A percentile compares a stretch with the other conserved stretches of the same genome.
Conservation (phyloP, 345 rosid species). For the Cardamine chenopodiifolia region DNA sequence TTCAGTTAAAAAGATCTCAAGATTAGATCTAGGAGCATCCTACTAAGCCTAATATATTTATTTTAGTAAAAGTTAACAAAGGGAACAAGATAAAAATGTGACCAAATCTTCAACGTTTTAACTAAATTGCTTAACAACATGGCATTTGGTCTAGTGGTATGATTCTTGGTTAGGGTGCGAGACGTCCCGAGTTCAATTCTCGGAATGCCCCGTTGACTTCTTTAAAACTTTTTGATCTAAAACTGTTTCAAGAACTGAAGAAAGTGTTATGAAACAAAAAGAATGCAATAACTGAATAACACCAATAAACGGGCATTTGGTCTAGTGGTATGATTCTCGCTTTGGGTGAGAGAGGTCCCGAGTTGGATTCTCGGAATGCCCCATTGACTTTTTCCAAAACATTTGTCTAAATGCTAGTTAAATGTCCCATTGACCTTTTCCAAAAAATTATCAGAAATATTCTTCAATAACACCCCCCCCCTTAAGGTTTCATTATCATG, state of each 20-base stretch:
- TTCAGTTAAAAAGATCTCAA: no score
- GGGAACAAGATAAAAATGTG: no score
- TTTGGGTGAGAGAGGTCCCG: conserved; percentile 87
- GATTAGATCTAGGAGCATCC: no score
- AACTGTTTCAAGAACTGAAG: background rate
- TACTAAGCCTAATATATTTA: no score
- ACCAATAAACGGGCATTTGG: conserved; percentile 53
- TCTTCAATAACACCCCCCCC: background rate
- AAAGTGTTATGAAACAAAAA: background rate
- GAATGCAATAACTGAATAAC: background rate
- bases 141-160: conserved; percentile 89
- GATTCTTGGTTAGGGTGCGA: conserved; percentile 92
- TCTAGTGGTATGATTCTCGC: conserved; percentile 89
- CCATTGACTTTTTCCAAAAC: no score
- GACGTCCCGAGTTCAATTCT: conserved; percentile 93
- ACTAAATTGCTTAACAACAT: background rate
- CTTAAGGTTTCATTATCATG: background rate
- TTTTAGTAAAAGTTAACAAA: no score
- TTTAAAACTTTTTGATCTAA: background rate
- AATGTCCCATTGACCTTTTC: no score
- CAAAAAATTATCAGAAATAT: no score
- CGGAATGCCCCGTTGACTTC: conserved; percentile 56
- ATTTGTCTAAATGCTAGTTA: no score
- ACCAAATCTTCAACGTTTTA: no score
- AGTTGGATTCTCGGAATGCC: conserved; percentile 60